Conservation (phyloP, 305 asterid species). For the Fraxinus angustifolia region DNA sequence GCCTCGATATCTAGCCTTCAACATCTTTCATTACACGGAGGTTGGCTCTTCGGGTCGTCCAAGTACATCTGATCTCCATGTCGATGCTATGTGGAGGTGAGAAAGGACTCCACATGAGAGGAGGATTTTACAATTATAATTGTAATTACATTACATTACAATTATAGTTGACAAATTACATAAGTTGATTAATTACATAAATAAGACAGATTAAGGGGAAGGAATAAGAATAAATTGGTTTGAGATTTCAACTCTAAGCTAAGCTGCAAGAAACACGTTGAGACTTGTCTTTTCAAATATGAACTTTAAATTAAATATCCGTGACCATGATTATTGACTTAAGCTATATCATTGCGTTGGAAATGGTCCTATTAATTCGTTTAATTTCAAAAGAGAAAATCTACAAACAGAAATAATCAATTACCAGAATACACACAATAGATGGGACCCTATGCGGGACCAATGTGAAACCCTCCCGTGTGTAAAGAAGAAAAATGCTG, state of each 20-base stretch:
- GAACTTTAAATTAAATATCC: neutral
- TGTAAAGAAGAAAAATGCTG: too few species aligned
- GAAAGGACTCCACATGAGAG: neutral
- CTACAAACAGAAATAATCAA: neutral
- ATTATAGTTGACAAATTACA: neutral
- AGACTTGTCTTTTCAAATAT: neutral
- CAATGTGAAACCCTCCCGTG: too few species aligned
- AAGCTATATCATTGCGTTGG: neutral
- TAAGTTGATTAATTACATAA: neutral
- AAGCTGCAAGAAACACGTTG: neutral
- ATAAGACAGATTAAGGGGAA: neutral
- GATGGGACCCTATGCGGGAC: too few species aligned
- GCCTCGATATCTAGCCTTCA: neutral
- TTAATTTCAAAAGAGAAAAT: neutral
- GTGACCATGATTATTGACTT: neutral
- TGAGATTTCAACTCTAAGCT: neutral
- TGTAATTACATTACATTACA: neutral
- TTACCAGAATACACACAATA: neutral
- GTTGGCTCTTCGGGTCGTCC: neutral
- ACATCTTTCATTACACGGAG: neutral
- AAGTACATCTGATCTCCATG: neutral
- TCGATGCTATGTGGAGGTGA: neutral
- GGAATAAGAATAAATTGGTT: neutral
- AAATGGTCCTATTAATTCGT: neutral
- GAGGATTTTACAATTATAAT: neutral